These are phyloP conservation scores for Globisporangium polare DNA, from an alignment of 352 stramenopile species.

Conservation along the genomic window DNA sequence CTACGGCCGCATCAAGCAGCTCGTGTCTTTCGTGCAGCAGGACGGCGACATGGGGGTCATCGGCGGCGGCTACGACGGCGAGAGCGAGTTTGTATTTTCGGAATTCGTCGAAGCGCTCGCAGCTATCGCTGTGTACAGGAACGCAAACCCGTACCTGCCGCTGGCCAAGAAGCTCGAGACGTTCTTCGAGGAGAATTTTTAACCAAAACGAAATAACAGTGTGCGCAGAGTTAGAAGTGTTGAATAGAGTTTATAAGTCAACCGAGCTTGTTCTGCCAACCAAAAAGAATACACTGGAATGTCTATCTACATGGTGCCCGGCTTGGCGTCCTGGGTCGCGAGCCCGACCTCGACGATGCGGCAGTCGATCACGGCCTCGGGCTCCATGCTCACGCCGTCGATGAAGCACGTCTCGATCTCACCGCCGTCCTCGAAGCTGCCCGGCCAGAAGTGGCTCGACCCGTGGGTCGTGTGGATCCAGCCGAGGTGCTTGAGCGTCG, in stretches of 20 bases:
- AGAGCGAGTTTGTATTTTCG: slow-evolving; percentile 77
- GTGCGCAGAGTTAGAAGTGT: neutral
- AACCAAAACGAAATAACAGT: neutral
- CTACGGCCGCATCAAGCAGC: slow-evolving; percentile 66
- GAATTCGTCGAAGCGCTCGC: slow-evolving; percentile 75
- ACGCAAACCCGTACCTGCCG: slow-evolving; percentile 74
- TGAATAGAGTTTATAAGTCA: neutral
- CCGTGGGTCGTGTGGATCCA: slow-evolving; percentile 70
- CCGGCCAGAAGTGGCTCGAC: slow-evolving; percentile 79
- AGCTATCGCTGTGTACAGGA: slow-evolving; percentile 68
- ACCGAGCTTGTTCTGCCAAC: neutral
- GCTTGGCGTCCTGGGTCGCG: slow-evolving; percentile 31
- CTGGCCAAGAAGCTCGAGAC: slow-evolving; percentile 73
- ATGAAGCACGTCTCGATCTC: slow-evolving; percentile 65
- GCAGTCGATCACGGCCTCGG: slow-evolving; percentile 74
- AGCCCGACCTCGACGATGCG: slow-evolving; percentile 78
- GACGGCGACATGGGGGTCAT: slow-evolving; percentile 53
- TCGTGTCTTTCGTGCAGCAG: slow-evolving; percentile 77
- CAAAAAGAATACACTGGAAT: neutral
- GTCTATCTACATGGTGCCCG: neutral
- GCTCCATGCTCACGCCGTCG: slow-evolving; percentile 34
- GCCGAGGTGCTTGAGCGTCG: slow-evolving; percentile 72
- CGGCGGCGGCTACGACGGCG: slow-evolving; percentile 45
- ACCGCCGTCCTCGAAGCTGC: slow-evolving; percentile 77
- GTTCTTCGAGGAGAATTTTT: slow-evolving; percentile 79